A percentile compares a stretch with the other conserved stretches of the same genome.
Evolutionary conservation across 805 yeast genomes (phyloP).

Genomic region (Yamadazyma takamatsuzukensis): DNA sequence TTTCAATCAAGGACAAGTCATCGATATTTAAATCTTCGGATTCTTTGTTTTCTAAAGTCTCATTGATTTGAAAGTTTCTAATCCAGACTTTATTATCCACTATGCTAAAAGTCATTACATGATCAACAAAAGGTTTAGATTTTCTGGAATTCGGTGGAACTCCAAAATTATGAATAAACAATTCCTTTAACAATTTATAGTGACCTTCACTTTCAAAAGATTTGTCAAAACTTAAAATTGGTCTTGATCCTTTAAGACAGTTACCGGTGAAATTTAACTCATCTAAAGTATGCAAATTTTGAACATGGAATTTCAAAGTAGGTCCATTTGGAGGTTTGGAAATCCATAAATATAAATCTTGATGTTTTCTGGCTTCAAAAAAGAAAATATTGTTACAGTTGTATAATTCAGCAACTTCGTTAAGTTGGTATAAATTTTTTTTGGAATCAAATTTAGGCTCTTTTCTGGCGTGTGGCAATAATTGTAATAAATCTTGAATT

Average conservation of each 20-base stretch:
- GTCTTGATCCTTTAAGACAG: conserved; percentile 93
- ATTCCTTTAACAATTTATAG: conserved; percentile 70
- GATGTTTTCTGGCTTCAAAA: conserved; percentile 95
- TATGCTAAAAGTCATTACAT: conserved; percentile 86
- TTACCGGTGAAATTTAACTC: conserved; percentile 96
- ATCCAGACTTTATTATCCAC: conserved; percentile 95
- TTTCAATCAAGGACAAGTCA: conserved; percentile 80
- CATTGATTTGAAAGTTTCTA: conserved; percentile 87
- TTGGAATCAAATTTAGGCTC: conserved; percentile 95
- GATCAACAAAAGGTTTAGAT: conserved; percentile 92
- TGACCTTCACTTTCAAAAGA: conserved; percentile 66
- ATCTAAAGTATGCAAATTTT: conserved; percentile 92
- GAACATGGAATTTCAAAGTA: conserved; percentile 87
- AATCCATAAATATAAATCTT: conserved; percentile 90
- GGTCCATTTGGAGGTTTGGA: conserved; percentile 98
- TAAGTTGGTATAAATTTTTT: conserved; percentile 80
- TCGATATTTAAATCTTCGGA: conserved; percentile 40
- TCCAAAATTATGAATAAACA: conserved; percentile 56
- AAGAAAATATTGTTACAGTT: conserved; percentile 94
- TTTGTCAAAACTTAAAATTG: conserved; percentile 83
- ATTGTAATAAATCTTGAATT: conserved; percentile 69
- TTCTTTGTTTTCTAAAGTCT: conserved; percentile 57
- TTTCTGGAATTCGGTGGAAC: conserved; percentile 94
- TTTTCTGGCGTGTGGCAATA: conserved; percentile 92
- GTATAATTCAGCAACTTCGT: conserved; percentile 94